phyloP scores from a whole-genome alignment of 495 filamentous ascomycete species.

The Annulohypoxylon stygium region DNA sequence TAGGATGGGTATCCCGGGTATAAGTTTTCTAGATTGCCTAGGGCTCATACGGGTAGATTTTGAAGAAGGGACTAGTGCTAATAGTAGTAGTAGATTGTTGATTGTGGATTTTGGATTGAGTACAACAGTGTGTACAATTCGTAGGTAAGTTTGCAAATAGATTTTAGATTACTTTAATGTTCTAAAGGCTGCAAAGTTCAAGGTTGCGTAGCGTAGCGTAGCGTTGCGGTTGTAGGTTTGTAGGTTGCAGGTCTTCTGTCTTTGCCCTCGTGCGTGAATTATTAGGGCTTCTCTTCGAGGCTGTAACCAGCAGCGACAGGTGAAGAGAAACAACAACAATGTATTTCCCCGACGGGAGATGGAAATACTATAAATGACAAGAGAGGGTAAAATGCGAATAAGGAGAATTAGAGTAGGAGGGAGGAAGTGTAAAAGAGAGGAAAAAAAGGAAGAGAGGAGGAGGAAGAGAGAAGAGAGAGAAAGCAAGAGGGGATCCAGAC shows the following conservation, averaged over 20 bases:
- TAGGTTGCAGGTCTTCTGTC: not conserved
- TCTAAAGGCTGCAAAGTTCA: not conserved
- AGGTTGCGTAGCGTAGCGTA: not conserved
- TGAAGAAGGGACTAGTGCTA: not conserved
- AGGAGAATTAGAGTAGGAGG: constrained; percentile 16
- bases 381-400: constrained; percentile 34
- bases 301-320: constrained; percentile 60
- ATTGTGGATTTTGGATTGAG: not conserved
- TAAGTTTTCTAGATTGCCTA: constrained; percentile 1
- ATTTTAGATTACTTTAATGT: constrained; percentile 6
- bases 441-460: constrained; percentile 30
- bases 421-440: constrained; percentile 40
- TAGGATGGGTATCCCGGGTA: constrained; percentile 12
- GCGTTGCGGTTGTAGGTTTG: not conserved
- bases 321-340: constrained; percentile 57
- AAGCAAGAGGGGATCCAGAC: constrained; percentile 51
- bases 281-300: constrained; percentile 52
- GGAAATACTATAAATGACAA: constrained; percentile 14
- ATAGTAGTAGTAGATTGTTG: not conserved
- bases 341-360: constrained; percentile 4
- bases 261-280: constrained; percentile 41
- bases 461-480: constrained; percentile 25
- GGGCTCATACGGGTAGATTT: constrained; percentile 14
- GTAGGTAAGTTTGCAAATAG: not conserved
- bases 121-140: not conserved